Evolutionary conservation across 768 basidiomycete genomes (phyloP), one percentile per base, ranked within the genome.

Genomic region (Termitomyces sp.): DNA sequence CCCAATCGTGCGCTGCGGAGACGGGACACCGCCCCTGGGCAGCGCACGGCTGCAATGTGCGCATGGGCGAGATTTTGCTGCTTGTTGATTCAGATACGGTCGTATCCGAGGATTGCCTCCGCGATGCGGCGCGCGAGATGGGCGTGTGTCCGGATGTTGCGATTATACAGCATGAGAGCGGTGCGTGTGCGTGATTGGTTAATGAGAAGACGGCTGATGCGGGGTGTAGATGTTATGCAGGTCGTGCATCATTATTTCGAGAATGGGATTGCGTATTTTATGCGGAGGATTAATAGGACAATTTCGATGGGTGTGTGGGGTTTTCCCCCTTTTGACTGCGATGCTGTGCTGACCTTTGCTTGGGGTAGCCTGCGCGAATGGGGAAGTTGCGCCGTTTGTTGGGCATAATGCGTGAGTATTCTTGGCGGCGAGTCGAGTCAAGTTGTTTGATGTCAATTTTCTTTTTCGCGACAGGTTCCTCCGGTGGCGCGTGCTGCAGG

Each of bases 211-310:
- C 3, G 1, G 14, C 24, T 58, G 43, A 58, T 28, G 13, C 6
- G n/a, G 6, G n/a, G 49, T 33, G 28, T 70, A 68, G 87, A 89
- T 65, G 90, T 93, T 47, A 87, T 92, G 85, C 87, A 92, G 69
- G 88, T 92, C 57, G 90, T 83, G 0, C 76, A 86, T 66, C 88
- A 93, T 69, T 94, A 90, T 70, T 94, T 95, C 65, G 93, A 96
- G 71, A 93, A 92, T 64, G 90, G 88, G 64, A 84, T 94, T 61
- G 82, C 91, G 14, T 87, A 86, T 70, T 94, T 94, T 72, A 93
- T 92, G 18, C 80, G 82, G 59, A 77, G 90, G 59, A 87, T 94
- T 69, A 92, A 94, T 66, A 74, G 79, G 69, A 85, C 76, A 62
- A 92, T 80, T 75, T 88, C 77, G 70, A 88, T 78, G 80, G 87